Conservation (phyloP, 192 early-diverging fungal species). For the Rhizophagus prolifer region DNA sequence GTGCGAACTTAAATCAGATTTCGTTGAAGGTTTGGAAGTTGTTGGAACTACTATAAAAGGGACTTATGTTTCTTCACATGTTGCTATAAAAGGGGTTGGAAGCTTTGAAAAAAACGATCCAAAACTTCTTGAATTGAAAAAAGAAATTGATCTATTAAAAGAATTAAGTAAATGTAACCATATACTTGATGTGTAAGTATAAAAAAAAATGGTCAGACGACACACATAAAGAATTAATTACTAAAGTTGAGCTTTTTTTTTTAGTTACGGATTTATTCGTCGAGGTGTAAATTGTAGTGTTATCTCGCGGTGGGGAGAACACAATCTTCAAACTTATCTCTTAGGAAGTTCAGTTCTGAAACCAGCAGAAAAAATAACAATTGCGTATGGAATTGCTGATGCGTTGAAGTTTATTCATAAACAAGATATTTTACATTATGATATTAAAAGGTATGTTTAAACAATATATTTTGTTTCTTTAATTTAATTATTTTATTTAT, state of each 20-base stretch:
- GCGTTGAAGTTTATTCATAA: not conserved
- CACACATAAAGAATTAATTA: not conserved
- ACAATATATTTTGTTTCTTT: not conserved
- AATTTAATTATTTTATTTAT: not conserved
- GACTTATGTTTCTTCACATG: not conserved
- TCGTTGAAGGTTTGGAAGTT: not conserved
- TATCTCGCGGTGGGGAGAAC: not conserved
- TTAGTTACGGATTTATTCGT: constrained; percentile 1
- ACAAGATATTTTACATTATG: not conserved
- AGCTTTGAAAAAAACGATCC: not conserved
- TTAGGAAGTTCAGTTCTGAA: not conserved
- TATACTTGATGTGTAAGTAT: constrained; percentile 1
- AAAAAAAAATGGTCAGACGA: not conserved
- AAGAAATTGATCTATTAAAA: not conserved
- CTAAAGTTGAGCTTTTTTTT: not conserved
- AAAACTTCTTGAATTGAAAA: not conserved
- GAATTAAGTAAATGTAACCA: not conserved
- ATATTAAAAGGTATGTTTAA: not conserved
- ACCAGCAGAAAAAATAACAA: not conserved
- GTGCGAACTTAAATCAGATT: not conserved
- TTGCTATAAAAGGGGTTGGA: not conserved
- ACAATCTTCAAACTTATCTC: not conserved
- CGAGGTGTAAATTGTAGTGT: not conserved
- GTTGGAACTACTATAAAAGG: not conserved
- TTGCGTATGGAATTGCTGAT: not conserved